Evolutionary conservation across 352 stramenopile species (phyloP).

Genomic region (Albugo laibachii): DNA sequence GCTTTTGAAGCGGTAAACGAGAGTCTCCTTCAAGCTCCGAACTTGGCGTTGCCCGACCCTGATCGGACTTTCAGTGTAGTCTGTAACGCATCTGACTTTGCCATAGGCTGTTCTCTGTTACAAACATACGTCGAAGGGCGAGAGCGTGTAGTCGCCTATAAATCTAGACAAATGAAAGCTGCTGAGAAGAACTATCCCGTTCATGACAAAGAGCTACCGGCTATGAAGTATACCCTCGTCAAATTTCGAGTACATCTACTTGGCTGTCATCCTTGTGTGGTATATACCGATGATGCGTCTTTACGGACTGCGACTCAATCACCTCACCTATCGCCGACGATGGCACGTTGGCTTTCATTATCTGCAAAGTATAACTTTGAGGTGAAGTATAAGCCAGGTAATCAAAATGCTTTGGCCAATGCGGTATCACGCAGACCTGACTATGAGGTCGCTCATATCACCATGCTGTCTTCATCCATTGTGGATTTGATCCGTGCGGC

Average conservation of each 20-base stretch:
- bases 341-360: conserved; percentile 6
- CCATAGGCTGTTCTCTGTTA: conserved; percentile 1
- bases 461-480: background rate
- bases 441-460: background rate
- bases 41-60: background rate
- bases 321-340: conserved; percentile 4
- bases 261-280: conserved; percentile 3
- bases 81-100: conserved; percentile 2
- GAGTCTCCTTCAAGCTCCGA: background rate
- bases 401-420: conserved; percentile 5
- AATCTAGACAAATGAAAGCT: conserved; percentile 2
- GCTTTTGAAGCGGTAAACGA: background rate
- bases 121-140: conserved; percentile 1
- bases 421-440: conserved; percentile 5
- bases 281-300: conserved; percentile 7
- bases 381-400: conserved; percentile 9
- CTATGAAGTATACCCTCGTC: conserved; percentile 10
- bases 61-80: conserved; percentile 2
- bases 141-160: conserved; percentile 7
- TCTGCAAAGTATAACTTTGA: conserved; percentile 4
- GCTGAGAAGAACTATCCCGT: conserved; percentile 6
- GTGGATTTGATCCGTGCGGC: background rate
- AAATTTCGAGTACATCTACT: conserved; percentile 9
- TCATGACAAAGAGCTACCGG: conserved; percentile 8
- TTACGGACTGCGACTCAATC: conserved; percentile 1